Percentiles rank a stretch among this genome's conserved stretches.
phyloP scores from a whole-genome alignment of 768 basidiomycete species.

The Leucosporidium yakuticum region DNA sequence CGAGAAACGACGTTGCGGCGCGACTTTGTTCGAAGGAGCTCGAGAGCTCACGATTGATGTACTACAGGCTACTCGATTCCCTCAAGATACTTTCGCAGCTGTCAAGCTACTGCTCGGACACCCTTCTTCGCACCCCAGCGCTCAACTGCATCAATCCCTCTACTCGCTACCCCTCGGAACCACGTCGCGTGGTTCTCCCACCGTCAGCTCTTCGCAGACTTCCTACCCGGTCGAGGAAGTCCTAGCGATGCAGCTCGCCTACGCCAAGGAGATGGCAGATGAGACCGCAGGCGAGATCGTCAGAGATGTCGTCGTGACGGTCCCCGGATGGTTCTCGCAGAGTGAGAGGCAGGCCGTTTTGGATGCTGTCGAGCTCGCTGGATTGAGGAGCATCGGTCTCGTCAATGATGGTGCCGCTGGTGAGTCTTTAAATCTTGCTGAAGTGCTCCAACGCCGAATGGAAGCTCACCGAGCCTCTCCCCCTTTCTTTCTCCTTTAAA shows the following conservation, averaged over 20 bases:
- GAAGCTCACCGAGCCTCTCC: not conserved
- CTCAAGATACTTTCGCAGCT: constrained; percentile 74
- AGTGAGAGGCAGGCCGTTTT: constrained; percentile 84
- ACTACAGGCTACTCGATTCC: constrained; percentile 79
- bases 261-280: constrained; percentile 84
- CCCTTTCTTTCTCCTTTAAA: not conserved
- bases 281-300: constrained; percentile 60
- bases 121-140: constrained; percentile 18
- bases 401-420: constrained; percentile 83
- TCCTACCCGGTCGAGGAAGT: constrained; percentile 60
- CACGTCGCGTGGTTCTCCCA: constrained; percentile 58
- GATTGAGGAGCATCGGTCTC: constrained; percentile 71
- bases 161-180: constrained; percentile 10
- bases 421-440: constrained; percentile 9
- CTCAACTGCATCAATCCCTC: constrained; percentile 21
- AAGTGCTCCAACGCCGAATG: not conserved
- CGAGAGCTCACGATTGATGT: not conserved
- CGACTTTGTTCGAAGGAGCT: not conserved
- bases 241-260: constrained; percentile 85
- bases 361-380: constrained; percentile 87
- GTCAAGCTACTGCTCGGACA: constrained; percentile 66
- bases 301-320: constrained; percentile 75
- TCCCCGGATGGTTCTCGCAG: constrained; percentile 79
- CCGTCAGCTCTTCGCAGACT: constrained; percentile 46
- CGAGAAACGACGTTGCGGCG: too few relatives aligned